Base-by-base conservation (phyloP, 164 flowering plant species). In the Kalanchoe fedtschenkoi region DNA sequence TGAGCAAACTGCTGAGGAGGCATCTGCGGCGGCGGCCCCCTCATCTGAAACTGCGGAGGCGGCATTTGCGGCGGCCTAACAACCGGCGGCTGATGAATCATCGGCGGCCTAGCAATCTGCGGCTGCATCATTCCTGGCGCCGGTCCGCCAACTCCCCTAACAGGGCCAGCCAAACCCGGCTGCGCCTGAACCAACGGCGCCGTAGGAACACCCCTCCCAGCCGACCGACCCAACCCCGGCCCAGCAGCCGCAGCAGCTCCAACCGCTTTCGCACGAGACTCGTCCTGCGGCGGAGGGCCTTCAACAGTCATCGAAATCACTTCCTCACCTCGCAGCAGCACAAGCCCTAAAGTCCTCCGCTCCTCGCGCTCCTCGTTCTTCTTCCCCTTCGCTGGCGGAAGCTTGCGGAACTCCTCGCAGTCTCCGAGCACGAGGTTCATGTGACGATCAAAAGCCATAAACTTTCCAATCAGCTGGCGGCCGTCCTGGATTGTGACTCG, bases 81-180 rank as follows among this genome's bases (percentile, higher is more conserved):
- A 7, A 77, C 72, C 0, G 86, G 88, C 4, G 79, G 69, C 0
- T 90, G 90, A 62, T 88, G 86, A 9, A 67, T 42, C 67, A 88
- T 69, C 0, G 90, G 82, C 6, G 96, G 93, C 0, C 98, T 73
- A 0, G 91, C 74, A 29, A 87, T 78, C 81, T 89, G 96, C 0
- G 98, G 98, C 80, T 89, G 98, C 98, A 92, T 92, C 98, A 92
- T 92, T 5, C 89, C 89, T 0, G 96, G 96, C 0, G 98, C 83
- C 0, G 98, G 98, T 0, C 98, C 98, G 29, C 98, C 98, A 10
- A 92, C 79, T 0, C 98, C 98, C 1, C 96, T 75, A 17, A 87
- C 87, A 0, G 98, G 98, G 0, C 98, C 98, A 35, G 96, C 71
- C 0, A 92, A 78, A 0, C 98, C 98, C 0, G 98, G 98, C 78